Conservation (phyloP, 2,329 filamentous ascomycete species). For the Talaromyces piceae region DNA sequence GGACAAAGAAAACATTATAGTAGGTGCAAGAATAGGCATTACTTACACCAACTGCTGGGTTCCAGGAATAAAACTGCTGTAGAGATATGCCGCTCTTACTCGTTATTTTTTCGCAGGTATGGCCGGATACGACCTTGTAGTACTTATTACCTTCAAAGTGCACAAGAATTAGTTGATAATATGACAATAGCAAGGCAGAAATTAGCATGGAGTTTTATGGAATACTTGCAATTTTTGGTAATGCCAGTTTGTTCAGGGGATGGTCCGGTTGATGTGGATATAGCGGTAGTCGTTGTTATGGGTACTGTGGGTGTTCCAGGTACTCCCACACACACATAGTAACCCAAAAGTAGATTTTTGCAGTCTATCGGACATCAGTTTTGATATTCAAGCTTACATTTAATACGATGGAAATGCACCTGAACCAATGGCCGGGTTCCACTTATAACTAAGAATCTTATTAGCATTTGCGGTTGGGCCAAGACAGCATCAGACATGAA, state of each 20-base stretch:
- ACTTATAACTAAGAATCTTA: background rate
- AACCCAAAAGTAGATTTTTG: background rate
- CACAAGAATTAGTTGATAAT: background rate
- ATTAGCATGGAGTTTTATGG: too few relatives aligned
- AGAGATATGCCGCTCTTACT: background rate
- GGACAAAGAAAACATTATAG: background rate
- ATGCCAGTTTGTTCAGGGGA: slow-evolving; percentile 2
- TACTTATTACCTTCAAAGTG: background rate
- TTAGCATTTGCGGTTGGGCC: background rate
- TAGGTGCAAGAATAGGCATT: too few relatives aligned
- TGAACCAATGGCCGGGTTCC: background rate
- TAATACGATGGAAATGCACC: background rate
- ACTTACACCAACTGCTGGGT: background rate
- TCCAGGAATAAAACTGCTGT: background rate
- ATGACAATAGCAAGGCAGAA: too few relatives aligned
- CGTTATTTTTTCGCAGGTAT: background rate
- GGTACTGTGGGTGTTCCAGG: background rate
- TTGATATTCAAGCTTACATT: background rate
- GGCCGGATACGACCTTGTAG: slow-evolving; percentile 1
- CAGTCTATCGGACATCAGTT: background rate
- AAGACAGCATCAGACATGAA: background rate
- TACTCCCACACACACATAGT: background rate
- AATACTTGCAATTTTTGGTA: slow-evolving; percentile 1
- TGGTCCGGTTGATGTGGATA: background rate
- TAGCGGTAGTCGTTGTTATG: background rate